These are phyloP conservation scores for Gremmenia infestans DNA, from an alignment of 2,329 filamentous ascomycete genomes.

Conservation along the genomic window DNA sequence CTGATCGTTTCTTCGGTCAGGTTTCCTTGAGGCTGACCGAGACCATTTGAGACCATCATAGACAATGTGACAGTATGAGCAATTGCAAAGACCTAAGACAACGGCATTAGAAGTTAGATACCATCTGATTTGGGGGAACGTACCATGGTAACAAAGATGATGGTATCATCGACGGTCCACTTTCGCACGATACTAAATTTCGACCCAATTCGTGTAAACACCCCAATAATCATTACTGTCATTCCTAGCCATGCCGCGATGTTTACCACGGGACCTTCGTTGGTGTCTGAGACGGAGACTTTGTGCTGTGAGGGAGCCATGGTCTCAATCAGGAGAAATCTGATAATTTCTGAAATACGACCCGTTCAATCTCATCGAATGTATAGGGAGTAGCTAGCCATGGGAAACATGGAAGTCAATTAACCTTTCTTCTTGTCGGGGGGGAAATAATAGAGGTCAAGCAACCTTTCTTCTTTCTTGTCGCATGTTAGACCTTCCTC, in stretches of 20 bases:
- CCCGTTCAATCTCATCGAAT: background rate
- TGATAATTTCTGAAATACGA: background rate
- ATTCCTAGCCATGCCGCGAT: constrained; percentile 36
- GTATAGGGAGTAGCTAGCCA: too few relatives aligned
- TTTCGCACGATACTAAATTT: constrained; percentile 17
- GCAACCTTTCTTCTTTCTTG: too few relatives aligned
- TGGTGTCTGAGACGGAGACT: constrained; percentile 34
- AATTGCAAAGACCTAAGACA: background rate
- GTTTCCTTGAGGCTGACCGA: constrained; percentile 12
- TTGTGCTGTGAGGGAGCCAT: constrained; percentile 22
- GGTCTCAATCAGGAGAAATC: background rate
- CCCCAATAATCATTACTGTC: constrained; percentile 32
- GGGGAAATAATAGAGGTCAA: too few relatives aligned
- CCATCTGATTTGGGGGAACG: background rate
- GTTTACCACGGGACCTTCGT: constrained; percentile 37
- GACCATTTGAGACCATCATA: constrained; percentile 16
- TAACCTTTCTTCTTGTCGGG: too few relatives aligned
- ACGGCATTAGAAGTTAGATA: background rate
- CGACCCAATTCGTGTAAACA: constrained; percentile 32
- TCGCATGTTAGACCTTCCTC: too few relatives aligned
- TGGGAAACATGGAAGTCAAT: too few relatives aligned
- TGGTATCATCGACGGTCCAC: constrained; percentile 12
- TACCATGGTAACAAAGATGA: constrained; percentile 16
- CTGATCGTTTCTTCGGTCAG: constrained; percentile 5
- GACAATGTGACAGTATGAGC: constrained; percentile 5